These are phyloP conservation scores for Pseudocercospora macadamiae DNA, from an alignment of 2,329 filamentous ascomycete species.

Conservation along the genomic window DNA sequence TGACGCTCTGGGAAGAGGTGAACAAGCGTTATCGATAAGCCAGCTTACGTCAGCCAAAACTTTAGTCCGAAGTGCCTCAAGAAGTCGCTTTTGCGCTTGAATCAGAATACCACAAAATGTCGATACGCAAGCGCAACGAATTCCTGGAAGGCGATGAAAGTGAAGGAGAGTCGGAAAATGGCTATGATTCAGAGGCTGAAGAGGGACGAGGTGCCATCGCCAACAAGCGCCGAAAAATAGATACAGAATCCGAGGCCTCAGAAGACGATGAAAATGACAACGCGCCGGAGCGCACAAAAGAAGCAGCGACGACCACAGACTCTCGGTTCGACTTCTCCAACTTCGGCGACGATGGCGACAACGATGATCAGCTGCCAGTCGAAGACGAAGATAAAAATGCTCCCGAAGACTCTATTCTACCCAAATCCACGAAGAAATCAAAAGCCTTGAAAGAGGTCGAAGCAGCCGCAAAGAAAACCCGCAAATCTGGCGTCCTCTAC, in stretches of 20 bases:
- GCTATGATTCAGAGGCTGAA: constrained; percentile 71
- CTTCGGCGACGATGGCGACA: too few relatives aligned
- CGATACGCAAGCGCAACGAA: constrained; percentile 70
- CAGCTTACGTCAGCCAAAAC: neutral
- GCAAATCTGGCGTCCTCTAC: constrained; percentile 79
- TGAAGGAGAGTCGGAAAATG: constrained; percentile 49
- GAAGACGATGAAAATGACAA: constrained; percentile 25
- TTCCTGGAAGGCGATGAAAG: constrained; percentile 61
- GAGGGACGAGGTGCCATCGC: constrained; percentile 62
- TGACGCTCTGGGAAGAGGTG: too few relatives aligned
- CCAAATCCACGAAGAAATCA: constrained; percentile 22
- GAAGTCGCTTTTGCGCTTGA: neutral
- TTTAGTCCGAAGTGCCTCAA: too few relatives aligned
- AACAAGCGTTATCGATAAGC: neutral
- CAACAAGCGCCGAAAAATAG: constrained; percentile 66
- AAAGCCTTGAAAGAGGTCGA: constrained; percentile 70
- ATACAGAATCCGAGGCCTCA: constrained; percentile 43
- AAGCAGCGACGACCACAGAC: constrained; percentile 5
- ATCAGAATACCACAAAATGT: neutral
- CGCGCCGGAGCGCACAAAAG: constrained; percentile 1
- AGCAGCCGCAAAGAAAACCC: constrained; percentile 64
- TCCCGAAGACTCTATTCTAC: constrained; percentile 25
- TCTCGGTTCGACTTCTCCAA: constrained; percentile 21
- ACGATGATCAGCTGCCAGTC: too few relatives aligned
- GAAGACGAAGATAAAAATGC: constrained; percentile 34